Evolutionary conservation across 495 filamentous ascomycete species (phyloP).

Genomic region (Penicillium maclennaniae): DNA sequence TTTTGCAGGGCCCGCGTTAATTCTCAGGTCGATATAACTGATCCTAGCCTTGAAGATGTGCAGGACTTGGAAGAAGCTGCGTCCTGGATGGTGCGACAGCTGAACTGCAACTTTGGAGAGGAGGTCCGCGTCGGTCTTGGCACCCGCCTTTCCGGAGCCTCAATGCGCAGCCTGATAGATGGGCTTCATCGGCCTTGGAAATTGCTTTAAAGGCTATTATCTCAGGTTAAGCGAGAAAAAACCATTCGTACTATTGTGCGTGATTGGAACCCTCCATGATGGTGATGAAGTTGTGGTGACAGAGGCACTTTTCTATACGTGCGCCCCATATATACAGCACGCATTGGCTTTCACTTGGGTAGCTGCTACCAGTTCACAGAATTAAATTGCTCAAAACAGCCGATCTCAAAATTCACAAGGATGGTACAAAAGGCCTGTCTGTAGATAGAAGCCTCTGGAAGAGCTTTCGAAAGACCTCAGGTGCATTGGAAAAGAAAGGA

Average conservation of each 20-base stretch:
- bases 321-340: not conserved
- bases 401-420: not conserved
- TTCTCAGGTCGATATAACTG: not conserved
- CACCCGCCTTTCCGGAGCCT: not conserved
- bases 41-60: not conserved
- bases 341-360: not conserved
- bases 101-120: conserved; percentile 1
- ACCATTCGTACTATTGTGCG: too few relatives aligned
- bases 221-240: too few relatives aligned
- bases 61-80: not conserved
- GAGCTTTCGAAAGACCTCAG: not conserved
- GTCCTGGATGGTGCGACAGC: not conserved
- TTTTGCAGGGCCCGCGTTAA: not conserved
- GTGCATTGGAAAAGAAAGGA: not conserved
- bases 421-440: not conserved
- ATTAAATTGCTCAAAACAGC: not conserved
- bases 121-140: conserved; percentile 1
- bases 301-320: not conserved
- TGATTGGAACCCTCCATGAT: not conserved
- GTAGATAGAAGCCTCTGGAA: not conserved
- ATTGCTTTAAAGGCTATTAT: not conserved
- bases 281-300: not conserved
- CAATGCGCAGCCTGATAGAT: not conserved
- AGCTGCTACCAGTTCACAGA: not conserved
- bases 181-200: not conserved